phyloP scores from a whole-genome alignment of 352 stramenopile genomes.

The Phytophthora colocasiae region DNA sequence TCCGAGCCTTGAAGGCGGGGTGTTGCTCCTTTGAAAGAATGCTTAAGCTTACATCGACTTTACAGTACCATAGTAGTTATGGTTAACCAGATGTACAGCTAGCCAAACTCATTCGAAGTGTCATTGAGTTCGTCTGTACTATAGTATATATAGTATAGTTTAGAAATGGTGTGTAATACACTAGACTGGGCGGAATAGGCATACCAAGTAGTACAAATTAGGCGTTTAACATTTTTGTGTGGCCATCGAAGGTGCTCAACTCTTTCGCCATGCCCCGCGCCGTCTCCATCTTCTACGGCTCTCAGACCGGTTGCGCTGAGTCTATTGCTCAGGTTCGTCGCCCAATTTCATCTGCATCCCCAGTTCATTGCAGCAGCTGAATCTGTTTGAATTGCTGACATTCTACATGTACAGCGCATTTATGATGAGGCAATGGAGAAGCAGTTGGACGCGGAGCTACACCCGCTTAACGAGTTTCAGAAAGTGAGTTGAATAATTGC shows the following conservation, averaged over 20 bases:
- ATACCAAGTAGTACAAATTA: too few species aligned
- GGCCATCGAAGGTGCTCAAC: conserved; percentile 6
- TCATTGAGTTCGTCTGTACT: too few species aligned
- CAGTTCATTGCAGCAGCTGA: not conserved
- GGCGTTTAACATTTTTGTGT: conserved; percentile 12
- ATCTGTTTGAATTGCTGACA: not conserved
- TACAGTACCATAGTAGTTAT: too few species aligned
- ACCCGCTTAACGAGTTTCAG: conserved; percentile 76
- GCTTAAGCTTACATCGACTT: too few species aligned
- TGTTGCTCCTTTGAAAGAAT: too few species aligned
- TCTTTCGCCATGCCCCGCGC: conserved; percentile 21
- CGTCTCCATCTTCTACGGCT: conserved; percentile 83
- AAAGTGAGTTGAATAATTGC: conserved; percentile 42
- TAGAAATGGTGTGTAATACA: too few species aligned
- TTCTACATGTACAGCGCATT: conserved; percentile 58
- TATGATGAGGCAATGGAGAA: conserved; percentile 69
- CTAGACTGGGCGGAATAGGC: too few species aligned
- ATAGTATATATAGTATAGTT: too few species aligned
- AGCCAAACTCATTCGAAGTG: too few species aligned
- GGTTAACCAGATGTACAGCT: too few species aligned
- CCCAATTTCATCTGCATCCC: not conserved
- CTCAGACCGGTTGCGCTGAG: conserved; percentile 89
- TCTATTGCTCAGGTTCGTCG: conserved; percentile 78
- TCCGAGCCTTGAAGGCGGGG: too few species aligned
- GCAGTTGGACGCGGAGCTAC: conserved; percentile 56